These are phyloP conservation scores for Exserohilum turcica DNA, from an alignment of 2,329 filamentous ascomycete genomes.

Conservation along the genomic window DNA sequence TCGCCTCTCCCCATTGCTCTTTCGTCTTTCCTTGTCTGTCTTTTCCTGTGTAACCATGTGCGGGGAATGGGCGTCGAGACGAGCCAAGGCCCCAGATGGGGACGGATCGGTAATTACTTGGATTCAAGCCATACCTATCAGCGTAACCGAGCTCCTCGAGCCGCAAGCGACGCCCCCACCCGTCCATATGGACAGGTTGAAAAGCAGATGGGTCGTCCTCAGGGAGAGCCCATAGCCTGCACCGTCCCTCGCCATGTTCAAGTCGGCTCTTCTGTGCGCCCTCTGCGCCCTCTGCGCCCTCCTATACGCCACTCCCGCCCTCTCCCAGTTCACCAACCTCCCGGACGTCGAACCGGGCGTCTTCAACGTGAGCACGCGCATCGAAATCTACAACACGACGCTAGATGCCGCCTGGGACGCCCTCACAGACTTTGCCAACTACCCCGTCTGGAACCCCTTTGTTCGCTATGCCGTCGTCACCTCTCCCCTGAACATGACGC, in stretches of 20 bases:
- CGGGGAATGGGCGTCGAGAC: no score
- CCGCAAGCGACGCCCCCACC: not conserved
- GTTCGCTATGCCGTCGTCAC: constrained; percentile 34
- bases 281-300: constrained; percentile 9
- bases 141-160: not conserved
- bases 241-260: not conserved
- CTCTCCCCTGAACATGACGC: constrained; percentile 23
- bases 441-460: constrained; percentile 42
- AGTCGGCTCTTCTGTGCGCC: not conserved
- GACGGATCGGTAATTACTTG: not conserved
- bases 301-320: constrained; percentile 1
- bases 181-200: not conserved
- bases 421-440: constrained; percentile 35
- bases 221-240: not conserved
- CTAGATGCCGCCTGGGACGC: constrained; percentile 31
- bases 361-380: constrained; percentile 35
- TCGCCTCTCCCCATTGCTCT: no score
- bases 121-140: not conserved
- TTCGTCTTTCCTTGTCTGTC: no score
- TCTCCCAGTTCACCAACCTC: constrained; percentile 31
- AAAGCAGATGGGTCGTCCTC: not conserved
- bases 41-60: no score
- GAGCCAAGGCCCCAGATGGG: not conserved
- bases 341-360: constrained; percentile 32
- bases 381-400: constrained; percentile 31